Base-by-base conservation (phyloP, 345 rosid species). In the Schrenkiella parvula region DNA sequence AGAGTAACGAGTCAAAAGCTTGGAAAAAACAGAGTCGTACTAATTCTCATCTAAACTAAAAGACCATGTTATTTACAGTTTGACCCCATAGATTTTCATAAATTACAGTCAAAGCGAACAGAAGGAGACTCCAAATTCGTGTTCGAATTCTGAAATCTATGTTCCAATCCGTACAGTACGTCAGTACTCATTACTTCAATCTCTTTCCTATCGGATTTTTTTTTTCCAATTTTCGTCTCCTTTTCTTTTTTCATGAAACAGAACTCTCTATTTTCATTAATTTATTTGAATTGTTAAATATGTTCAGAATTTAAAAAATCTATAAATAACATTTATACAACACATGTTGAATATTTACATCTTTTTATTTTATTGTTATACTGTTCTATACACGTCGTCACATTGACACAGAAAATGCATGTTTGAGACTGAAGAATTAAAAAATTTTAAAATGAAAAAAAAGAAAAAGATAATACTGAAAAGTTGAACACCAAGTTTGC, bases 201-300 rank as follows among this genome's bases (percentile, higher is more conserved):
- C 51, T 66, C 59, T 26, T 52, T 52, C 6, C 70, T 66, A 44
- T 64, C 22, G n/a, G n/a, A n/a, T n/a, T n/a, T n/a, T 34, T 2
- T 26, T 7, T 0, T 7, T 1, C 14, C 13, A 31, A 8, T 15
- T 62, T 41, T 39, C 48, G 17, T 44, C 53, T 42, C 47, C 21
- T 42, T 42, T 42, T 15, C n/a, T n/a, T n/a, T n/a, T n/a, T n/a
- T n/a, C n/a, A n/a, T 2, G 48, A 15, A 42, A 6, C 2, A 13
- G 3, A 42, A 6, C 8, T 41, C 3, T n/a, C 46, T 1, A n/a
- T 1, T 41, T 53, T 28, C 59, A 26, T 52, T 14, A 7, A 7
- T 14, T 26, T 26, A 12, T 13, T 51, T 13, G 10, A 51, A 25
- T 14, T 26, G 57, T 13, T 38, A 4, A 38, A 38, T 38, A 5